Evolutionary conservation across 148 eudicot genomes (phyloP), one percentile per base, ranked within the genome.

Genomic region (Nyssa sinensis): DNA sequence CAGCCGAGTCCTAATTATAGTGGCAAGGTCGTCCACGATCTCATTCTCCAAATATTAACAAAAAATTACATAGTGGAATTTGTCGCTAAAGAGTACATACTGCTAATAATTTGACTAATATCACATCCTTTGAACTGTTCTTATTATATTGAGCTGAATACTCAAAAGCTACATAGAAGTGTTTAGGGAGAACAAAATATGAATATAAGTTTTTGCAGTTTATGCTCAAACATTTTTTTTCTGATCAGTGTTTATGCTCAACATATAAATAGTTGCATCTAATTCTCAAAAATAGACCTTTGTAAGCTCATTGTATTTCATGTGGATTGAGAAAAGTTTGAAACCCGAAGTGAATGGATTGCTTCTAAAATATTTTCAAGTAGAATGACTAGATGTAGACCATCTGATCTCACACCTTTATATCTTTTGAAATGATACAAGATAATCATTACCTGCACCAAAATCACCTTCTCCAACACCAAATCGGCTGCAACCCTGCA

Each of bases 391-490:
- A 31, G 44, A 64, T 5, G 30, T n/a, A 1, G n/a, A 64, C 2
- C 2, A 33, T 7, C 17, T 25, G 41, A 64, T 33, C 11, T 19
- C 21, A 16, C 17, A 21, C 23, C 0, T 23, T 31, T 16, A 31
- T 12, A 29, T 12, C 13, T 29, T 16, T 19, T 6, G 16, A 67
- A 25, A 44, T 16, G 75, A 27, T 28, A 12, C 9, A 49, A 66
- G 24, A 66, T 29, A 44, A 49, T 29, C 34, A 47, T 29, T 86
- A 90, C 94, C 94, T 76, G 88, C 70, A 32, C 69, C 84, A 79
- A 80, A 74, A 74, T 85, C 87, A 75, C 82, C 71, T 66, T 85
- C 92, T 39, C 84, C 84, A 74, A 78, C 84, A 58, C 90, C 90
- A 79, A 79, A 79, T 35, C 83, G 87, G 51, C 79, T 82, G 80